Percentiles rank a stretch among this genome's conserved stretches.
Conservation (phyloP, 2,329 filamentous ascomycete genomes). For the Colletotrichum sp. region DNA sequence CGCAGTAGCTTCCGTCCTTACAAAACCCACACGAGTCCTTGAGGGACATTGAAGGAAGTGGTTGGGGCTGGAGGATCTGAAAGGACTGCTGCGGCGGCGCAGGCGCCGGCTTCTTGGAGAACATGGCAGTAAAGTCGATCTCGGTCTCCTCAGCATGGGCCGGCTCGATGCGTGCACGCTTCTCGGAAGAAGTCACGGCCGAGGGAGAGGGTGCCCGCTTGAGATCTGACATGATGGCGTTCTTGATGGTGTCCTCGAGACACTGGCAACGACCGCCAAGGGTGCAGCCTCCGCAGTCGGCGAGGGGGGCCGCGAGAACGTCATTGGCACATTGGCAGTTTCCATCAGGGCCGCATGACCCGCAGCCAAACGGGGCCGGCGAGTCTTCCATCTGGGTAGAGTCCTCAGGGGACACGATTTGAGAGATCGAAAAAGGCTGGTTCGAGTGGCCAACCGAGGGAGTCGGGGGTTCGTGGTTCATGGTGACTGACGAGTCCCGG, state of each 20-base stretch:
- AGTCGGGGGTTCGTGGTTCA: constrained; percentile 25
- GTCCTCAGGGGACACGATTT: constrained; percentile 62
- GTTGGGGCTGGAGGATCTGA: constrained; percentile 16
- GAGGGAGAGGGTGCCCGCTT: constrained; percentile 58
- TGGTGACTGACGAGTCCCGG: constrained; percentile 2
- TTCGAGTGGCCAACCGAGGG: constrained; percentile 35
- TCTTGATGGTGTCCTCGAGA: constrained; percentile 63
- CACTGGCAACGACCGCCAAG: constrained; percentile 68
- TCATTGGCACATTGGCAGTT: constrained; percentile 65
- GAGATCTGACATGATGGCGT: constrained; percentile 45
- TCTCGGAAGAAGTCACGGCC: constrained; percentile 50
- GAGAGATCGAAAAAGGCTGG: constrained; percentile 59
- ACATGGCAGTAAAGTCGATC: constrained; percentile 75
- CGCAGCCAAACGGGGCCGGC: constrained; percentile 53
- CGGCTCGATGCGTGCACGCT: constrained; percentile 58
- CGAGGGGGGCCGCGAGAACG: constrained; percentile 55
- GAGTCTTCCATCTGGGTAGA: constrained; percentile 35
- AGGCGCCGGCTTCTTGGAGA: constrained; percentile 51
- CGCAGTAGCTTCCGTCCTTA: constrained; percentile 80
- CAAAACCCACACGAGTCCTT: constrained; percentile 83
- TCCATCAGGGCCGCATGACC: constrained; percentile 57
- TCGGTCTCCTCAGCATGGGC: constrained; percentile 62
- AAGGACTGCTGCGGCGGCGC: constrained; percentile 26
- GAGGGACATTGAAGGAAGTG: constrained; percentile 36
- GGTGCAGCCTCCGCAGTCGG: constrained; percentile 71